phyloP scores from a whole-genome alignment of 768 basidiomycete genomes.

The Hygrocybe punicea region DNA sequence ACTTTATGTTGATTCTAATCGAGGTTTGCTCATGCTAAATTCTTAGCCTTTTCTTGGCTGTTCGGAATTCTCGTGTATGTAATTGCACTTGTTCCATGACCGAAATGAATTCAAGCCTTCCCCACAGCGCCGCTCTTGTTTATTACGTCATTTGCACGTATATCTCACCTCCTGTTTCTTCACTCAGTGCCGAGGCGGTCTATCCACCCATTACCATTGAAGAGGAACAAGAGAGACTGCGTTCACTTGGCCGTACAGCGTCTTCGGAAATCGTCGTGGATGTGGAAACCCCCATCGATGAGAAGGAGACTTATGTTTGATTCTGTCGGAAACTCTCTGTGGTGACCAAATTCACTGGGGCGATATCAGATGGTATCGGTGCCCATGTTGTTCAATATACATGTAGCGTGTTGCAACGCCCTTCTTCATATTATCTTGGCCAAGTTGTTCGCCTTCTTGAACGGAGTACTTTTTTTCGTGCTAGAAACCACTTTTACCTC shows the following conservation, averaged over 20 bases:
- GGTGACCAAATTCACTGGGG: background rate
- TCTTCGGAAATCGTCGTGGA: background rate
- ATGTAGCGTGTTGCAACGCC: too few species aligned
- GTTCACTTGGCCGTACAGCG: conserved; percentile 3
- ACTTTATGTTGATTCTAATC: background rate
- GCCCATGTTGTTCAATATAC: background rate
- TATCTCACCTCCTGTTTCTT: conserved; percentile 4
- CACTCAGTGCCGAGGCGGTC: background rate
- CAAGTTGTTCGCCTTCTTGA: too few species aligned
- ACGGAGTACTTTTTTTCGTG: too few species aligned
- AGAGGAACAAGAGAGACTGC: conserved; percentile 8
- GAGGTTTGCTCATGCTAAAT: background rate
- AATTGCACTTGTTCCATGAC: background rate
- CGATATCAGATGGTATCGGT: background rate
- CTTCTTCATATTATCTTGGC: too few species aligned
- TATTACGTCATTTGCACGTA: conserved; percentile 7
- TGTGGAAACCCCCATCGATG: background rate
- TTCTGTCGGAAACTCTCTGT: background rate
- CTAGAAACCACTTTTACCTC: too few species aligned
- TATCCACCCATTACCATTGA: conserved; percentile 6
- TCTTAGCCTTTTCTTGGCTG: conserved; percentile 9
- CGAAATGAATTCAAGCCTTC: background rate
- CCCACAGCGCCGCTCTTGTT: background rate
- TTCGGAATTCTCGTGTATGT: conserved; percentile 6
- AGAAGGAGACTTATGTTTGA: conserved; percentile 1